Percentiles rank a stretch among this genome's conserved stretches.
These are phyloP conservation scores for Emmonsiellopsis sp. DNA, from an alignment of 2,329 filamentous ascomycete genomes.

Conservation along the genomic window DNA sequence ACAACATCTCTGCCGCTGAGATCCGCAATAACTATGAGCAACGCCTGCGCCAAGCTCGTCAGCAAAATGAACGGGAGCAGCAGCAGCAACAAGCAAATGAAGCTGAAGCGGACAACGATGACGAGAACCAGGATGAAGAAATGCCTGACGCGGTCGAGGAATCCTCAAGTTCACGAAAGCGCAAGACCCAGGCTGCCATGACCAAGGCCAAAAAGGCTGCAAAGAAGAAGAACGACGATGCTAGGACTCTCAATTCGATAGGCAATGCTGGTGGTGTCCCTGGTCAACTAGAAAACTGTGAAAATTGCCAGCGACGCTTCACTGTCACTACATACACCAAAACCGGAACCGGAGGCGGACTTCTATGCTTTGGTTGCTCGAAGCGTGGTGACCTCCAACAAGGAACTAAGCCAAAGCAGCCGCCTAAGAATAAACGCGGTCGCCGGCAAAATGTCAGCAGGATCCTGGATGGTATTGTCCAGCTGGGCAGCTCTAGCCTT, in stretches of 20 bases:
- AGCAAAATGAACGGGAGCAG: constrained; percentile 21
- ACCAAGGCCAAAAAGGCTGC: constrained; percentile 39
- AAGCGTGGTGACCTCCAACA: constrained; percentile 52
- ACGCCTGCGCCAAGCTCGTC: constrained; percentile 42
- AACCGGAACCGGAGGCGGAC: constrained; percentile 68
- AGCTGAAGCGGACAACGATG: constrained; percentile 23
- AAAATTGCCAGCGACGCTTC: constrained; percentile 75
- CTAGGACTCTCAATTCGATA: constrained; percentile 41
- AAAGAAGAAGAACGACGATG: constrained; percentile 43
- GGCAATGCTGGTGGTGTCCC: constrained; percentile 54
- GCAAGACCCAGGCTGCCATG: constrained; percentile 39
- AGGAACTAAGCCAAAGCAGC: constrained; percentile 50
- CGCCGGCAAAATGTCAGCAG: constrained; percentile 75
- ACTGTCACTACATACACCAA: constrained; percentile 87
- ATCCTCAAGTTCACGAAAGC: constrained; percentile 47
- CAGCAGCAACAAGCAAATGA: constrained; percentile 21
- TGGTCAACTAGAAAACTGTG: constrained; percentile 83
- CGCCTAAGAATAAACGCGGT: constrained; percentile 51
- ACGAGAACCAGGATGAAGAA: constrained; percentile 25
- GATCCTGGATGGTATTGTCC: constrained; percentile 62
- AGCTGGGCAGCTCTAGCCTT: constrained; percentile 34
- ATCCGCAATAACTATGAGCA: constrained; percentile 52
- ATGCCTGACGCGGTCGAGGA: constrained; percentile 35
- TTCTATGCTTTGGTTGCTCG: constrained; percentile 77
- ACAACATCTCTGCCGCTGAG: constrained; percentile 57